Evolutionary conservation across 2,329 filamentous ascomycete genomes (phyloP).

Genomic region (Fusarium buxicola): DNA sequence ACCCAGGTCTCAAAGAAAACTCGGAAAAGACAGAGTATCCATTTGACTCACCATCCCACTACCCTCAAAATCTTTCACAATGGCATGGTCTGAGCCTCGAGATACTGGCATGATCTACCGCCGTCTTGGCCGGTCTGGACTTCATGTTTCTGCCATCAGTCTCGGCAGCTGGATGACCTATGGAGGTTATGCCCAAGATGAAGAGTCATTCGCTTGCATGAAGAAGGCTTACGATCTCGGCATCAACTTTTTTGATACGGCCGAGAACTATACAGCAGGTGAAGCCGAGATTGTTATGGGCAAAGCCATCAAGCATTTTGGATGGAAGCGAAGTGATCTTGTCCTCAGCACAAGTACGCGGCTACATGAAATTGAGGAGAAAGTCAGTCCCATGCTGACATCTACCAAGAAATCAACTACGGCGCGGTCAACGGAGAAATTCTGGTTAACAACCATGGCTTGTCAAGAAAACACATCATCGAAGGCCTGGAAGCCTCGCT

Average conservation of each 20-base stretch:
- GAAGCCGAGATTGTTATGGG: constrained; percentile 74
- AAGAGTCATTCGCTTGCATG: constrained; percentile 70
- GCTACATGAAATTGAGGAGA: rapidly evolving
- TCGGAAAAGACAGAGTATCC: constrained; percentile 5
- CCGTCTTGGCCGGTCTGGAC: constrained; percentile 63
- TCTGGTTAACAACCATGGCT: constrained; percentile 72
- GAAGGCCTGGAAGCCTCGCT: constrained; percentile 66
- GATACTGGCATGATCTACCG: constrained; percentile 59
- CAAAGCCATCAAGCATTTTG: constrained; percentile 68
- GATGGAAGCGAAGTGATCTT: constrained; percentile 71
- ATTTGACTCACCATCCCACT: neutral
- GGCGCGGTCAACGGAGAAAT: constrained; percentile 70
- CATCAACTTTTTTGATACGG: constrained; percentile 73
- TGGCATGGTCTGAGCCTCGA: constrained; percentile 58
- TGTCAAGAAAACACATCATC: constrained; percentile 76
- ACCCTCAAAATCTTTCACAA: constrained; percentile 39
- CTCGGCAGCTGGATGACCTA: constrained; percentile 76
- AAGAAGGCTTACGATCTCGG: constrained; percentile 70
- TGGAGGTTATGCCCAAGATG: constrained; percentile 72
- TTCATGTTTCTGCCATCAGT: constrained; percentile 75
- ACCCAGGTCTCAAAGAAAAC: neutral
- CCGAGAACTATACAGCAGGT: constrained; percentile 70
- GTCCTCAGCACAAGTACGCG: constrained; percentile 67
- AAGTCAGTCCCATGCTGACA: constrained; percentile 7
- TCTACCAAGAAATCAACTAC: constrained; percentile 68